Evolutionary conservation across 2,329 filamentous ascomycete genomes (phyloP), one percentile per base, ranked within the genome.

Genomic region (Cladophialophora bantiana): DNA sequence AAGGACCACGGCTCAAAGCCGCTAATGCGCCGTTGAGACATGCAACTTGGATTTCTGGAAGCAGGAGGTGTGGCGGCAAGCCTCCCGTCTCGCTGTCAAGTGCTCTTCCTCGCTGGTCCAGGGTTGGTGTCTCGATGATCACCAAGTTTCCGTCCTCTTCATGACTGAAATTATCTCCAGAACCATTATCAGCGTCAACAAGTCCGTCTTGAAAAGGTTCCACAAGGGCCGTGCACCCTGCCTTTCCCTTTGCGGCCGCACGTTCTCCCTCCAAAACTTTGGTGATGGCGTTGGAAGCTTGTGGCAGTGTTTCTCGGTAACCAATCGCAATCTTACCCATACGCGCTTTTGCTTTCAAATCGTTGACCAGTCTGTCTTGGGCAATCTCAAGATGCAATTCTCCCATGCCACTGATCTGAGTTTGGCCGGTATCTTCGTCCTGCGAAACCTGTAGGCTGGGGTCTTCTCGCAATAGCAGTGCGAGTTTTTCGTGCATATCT

Each of bases 251-350:
- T 74, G 93, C 94, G 53, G 93, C 91, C 6, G 91, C 92, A 20
- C 97, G 87, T 4, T 90, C 88, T 52, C 89, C 90, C 73, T 97
- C 93, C 74, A 93, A 93, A 4, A 88, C 81, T 60, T 86, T 85
- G 31, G 85, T 86, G 42, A 89, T 84, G 0, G 86, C 80, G 0
- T 77, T 76, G 0, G 89, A 89, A 0, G 84, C 74, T 2, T 82
- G 81, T 0, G 88, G 86, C 9, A 95, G 82, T 56, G 89, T 90
- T 80, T 99, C 95, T 62, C 96, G 90, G 79, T 98, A 99, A 72
- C 96, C 93, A 67, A 99, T 97, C 73, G 97, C 92, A 69, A 99
- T 96, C 61, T 89, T 89, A 12, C 94, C 94, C 83, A 97, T 97
- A 18, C 81, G 89, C 69, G 84, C 93, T 85, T 88, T 97, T 78